Percentiles rank a stretch among this genome's conserved stretches.
Evolutionary conservation across 2,329 filamentous ascomycete genomes (phyloP).

Genomic region (Ophiocordyceps camponoti-rufipedis): DNA sequence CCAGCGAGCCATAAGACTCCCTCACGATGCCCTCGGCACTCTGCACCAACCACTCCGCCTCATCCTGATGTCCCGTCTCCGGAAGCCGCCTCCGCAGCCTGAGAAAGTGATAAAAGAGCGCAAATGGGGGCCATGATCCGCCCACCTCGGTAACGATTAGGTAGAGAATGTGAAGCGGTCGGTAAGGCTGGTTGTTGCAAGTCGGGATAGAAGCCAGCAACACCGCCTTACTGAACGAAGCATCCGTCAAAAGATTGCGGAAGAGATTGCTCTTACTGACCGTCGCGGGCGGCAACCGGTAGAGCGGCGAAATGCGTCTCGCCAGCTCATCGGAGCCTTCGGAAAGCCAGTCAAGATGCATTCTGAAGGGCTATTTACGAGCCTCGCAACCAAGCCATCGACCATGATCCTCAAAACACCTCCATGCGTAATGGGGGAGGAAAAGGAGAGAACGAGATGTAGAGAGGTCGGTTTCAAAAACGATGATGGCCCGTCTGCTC

Average conservation of each 20-base stretch:
- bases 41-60: slow-evolving; percentile 1
- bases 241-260: not conserved
- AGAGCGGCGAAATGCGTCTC: not conserved
- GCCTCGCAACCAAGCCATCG: no score
- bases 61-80: slow-evolving; percentile 1
- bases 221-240: not conserved
- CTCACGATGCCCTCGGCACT: slow-evolving; percentile 1
- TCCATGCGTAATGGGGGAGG: no score
- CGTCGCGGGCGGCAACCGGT: not conserved
- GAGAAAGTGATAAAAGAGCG: slow-evolving; percentile 1
- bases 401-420: no score
- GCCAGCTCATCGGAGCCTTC: not conserved
- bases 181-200: slow-evolving; percentile 1
- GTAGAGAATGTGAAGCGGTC: slow-evolving; percentile 2
- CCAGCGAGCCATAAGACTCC: slow-evolving; percentile 1
- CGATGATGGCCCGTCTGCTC: no score
- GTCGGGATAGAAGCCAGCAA: slow-evolving; percentile 2
- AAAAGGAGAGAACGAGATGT: no score
- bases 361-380: not conserved
- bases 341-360: not conserved
- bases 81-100: slow-evolving; percentile 1
- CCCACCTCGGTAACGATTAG: slow-evolving; percentile 1
- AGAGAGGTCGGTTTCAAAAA: no score
- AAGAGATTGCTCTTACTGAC: not conserved
- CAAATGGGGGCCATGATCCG: slow-evolving; percentile 1